Evolutionary conservation across 257 asterid species (phyloP).

Genomic region (Lavandula angustifolia): DNA sequence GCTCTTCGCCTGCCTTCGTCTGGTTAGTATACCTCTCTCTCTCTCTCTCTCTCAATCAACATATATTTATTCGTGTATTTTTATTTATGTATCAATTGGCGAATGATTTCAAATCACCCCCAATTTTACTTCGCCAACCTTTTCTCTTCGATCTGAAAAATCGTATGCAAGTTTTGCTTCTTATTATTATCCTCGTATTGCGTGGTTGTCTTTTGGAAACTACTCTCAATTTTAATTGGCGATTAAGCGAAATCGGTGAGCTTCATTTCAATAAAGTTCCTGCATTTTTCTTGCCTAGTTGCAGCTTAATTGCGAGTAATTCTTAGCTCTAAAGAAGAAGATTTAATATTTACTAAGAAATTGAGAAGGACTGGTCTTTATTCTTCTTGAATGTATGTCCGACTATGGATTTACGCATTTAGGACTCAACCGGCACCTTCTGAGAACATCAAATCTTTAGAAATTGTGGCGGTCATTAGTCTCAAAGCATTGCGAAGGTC

Average conservation of each 20-base stretch:
- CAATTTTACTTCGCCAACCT: constrained; percentile 11
- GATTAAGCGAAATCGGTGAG: constrained; percentile 19
- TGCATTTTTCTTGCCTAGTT: constrained; percentile 4
- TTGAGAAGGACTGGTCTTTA: not conserved
- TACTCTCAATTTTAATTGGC: constrained; percentile 10
- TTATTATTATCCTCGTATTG: constrained; percentile 5
- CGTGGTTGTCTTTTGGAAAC: not conserved
- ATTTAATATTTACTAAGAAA: not conserved
- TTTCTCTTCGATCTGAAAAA: constrained; percentile 31
- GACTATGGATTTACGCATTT: constrained; percentile 4
- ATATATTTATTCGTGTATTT: not conserved
- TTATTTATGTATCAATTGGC: constrained; percentile 9
- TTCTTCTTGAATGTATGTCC: constrained; percentile 13
- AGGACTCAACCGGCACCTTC: constrained; percentile 19
- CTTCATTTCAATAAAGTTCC: constrained; percentile 21
- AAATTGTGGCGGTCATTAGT: constrained; percentile 3
- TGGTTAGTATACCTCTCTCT: constrained; percentile 8
- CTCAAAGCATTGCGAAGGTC: constrained; percentile 18
- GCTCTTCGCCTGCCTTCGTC: constrained; percentile 9
- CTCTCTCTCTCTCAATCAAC: no score
- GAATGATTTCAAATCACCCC: constrained; percentile 20
- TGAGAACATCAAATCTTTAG: not conserved
- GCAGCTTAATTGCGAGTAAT: constrained; percentile 16
- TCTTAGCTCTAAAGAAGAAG: not conserved
- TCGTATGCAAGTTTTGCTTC: constrained; percentile 13